These are phyloP conservation scores for Fistulifera pelliculosa DNA, from an alignment of 108 stramenopile species.

Conservation along the genomic window DNA sequence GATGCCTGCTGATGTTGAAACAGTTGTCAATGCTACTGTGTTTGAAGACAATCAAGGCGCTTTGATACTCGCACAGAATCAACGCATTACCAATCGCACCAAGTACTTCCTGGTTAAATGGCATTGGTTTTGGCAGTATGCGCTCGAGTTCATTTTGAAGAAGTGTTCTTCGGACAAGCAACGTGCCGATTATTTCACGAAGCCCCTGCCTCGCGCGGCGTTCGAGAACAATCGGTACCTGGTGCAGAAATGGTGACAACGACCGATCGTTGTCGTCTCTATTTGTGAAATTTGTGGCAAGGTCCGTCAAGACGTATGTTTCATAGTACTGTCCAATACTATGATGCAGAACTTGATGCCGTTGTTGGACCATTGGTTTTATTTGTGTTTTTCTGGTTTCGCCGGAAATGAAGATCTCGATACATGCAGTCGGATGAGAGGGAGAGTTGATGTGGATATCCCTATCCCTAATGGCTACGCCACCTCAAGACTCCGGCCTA, in stretches of 20 bases:
- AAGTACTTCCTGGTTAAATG: conserved; percentile 26
- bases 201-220: conserved; percentile 7
- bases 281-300: no score
- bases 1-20: neutral
- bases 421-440: no score
- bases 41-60: conserved; percentile 31
- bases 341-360: no score
- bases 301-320: no score
- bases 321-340: no score
- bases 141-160: conserved; percentile 9
- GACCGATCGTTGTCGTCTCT: no score
- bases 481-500: no score
- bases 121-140: conserved; percentile 14
- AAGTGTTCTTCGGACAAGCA: conserved; percentile 18
- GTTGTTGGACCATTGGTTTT: no score
- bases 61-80: conserved; percentile 11
- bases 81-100: conserved; percentile 20
- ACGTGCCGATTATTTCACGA: conserved; percentile 28
- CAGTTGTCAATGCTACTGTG: conserved; percentile 9
- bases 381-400: no score
- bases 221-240: conserved; percentile 7
- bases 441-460: no score
- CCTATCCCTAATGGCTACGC: no score
- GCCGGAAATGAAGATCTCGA: no score
- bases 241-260: conserved; percentile 31